Evolutionary conservation across 768 basidiomycete species (phyloP).

Genomic region (Rhodotorula kratochvilovae): DNA sequence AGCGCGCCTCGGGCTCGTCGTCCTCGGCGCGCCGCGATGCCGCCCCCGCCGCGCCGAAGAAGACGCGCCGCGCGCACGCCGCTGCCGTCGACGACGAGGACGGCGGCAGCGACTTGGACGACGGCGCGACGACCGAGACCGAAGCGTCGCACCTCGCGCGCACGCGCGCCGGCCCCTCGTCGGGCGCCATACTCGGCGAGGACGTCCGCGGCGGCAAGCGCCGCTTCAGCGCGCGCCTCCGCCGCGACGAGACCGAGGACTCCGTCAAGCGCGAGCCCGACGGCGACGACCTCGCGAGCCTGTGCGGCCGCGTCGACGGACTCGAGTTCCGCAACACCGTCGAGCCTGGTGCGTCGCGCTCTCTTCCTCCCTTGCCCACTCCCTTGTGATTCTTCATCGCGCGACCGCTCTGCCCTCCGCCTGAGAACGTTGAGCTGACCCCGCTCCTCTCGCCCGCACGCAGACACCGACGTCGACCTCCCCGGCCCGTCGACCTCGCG

Average conservation of each 20-base stretch:
- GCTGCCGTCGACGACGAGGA: neutral
- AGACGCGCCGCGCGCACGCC: neutral
- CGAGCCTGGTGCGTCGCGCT: constrained; percentile 12
- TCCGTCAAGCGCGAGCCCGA: constrained; percentile 4
- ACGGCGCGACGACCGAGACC: constrained; percentile 16
- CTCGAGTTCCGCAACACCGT: constrained; percentile 18
- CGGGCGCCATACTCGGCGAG: neutral
- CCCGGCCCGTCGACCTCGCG: neutral
- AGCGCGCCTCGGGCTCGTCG: neutral
- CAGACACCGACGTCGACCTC: neutral
- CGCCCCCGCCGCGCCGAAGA: neutral
- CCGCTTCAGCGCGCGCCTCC: neutral
- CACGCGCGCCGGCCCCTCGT: neutral
- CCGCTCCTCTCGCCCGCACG: neutral
- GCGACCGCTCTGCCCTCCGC: no score
- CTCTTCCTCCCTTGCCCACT: neutral
- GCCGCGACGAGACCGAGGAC: neutral
- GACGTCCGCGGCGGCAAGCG: neutral
- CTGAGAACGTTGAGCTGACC: no score
- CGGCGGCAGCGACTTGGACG: neutral
- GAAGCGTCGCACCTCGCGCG: constrained; percentile 11
- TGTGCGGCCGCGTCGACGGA: constrained; percentile 15
- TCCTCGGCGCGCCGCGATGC: neutral
- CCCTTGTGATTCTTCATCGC: no score
- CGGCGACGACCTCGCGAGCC: constrained; percentile 6